A percentile compares a stretch with the other conserved stretches of the same genome.
These are phyloP conservation scores for Cercospora berteroae DNA, from an alignment of 2,329 filamentous ascomycete genomes.

Conservation along the genomic window DNA sequence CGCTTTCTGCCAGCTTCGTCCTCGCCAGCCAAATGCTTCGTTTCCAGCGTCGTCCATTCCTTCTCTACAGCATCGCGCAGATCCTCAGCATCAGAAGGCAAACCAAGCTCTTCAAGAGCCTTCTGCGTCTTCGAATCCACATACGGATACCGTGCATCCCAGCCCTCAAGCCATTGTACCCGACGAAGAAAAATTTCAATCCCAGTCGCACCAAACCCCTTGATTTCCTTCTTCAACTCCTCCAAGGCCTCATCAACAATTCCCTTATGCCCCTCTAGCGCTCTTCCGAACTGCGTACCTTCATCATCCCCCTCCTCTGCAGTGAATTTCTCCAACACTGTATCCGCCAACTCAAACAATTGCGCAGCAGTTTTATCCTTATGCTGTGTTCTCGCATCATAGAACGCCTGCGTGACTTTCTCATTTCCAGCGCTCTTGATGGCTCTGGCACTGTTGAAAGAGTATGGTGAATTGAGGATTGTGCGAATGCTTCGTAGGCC, in stretches of 20 bases:
- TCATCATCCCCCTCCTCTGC: slow-evolving; percentile 35
- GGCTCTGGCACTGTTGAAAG: slow-evolving; percentile 37
- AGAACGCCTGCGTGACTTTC: slow-evolving; percentile 41
- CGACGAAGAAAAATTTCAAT: slow-evolving; percentile 46
- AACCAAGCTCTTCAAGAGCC: slow-evolving; percentile 38
- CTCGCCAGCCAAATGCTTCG: slow-evolving; percentile 32
- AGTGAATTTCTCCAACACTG: slow-evolving; percentile 36
- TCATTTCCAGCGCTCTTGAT: slow-evolving; percentile 41
- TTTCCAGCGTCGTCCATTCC: slow-evolving; percentile 39
- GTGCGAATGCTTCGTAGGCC: slow-evolving; percentile 47
- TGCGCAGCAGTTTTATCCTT: slow-evolving; percentile 48
- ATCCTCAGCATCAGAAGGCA: slow-evolving; percentile 39
- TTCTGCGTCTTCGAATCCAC: slow-evolving; percentile 40
- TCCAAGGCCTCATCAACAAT: slow-evolving; percentile 35
- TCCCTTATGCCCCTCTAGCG: slow-evolving; percentile 36
- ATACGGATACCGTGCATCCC: slow-evolving; percentile 43
- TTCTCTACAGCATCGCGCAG: slow-evolving; percentile 39
- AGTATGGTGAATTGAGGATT: slow-evolving; percentile 46
- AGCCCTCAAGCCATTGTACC: slow-evolving; percentile 38
- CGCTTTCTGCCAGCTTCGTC: slow-evolving; percentile 39
- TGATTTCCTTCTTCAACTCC: slow-evolving; percentile 38
- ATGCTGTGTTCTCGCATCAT: slow-evolving; percentile 47
- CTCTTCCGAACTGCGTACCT: slow-evolving; percentile 34
- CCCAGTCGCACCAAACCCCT: slow-evolving; percentile 44
- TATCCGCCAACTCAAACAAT: slow-evolving; percentile 38